Evolutionary conservation across 1,139 yeast species (phyloP), one percentile per base, ranked within the genome.

Genomic region (Yamadazyma dushanensis): DNA sequence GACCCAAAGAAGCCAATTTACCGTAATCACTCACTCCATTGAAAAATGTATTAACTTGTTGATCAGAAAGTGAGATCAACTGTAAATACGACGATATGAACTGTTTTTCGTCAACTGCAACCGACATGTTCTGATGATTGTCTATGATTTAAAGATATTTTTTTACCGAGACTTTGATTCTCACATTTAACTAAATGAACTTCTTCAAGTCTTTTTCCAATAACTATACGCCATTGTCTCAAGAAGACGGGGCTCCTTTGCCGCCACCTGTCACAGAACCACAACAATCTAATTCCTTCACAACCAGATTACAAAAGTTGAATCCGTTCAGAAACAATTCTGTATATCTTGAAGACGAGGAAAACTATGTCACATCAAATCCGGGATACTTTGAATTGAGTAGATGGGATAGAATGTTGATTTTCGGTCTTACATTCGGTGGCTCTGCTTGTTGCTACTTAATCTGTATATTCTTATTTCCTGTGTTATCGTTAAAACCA

Each of bases 391-490:
- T 73, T 40, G 75, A 70, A 39, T 61, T 79, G 18, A 73, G 80
- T 3, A 61, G 76, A 37, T 77, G 81, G 77, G 85, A 79, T 51
- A 57, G 83, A 39, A 67, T 78, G 64, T 56, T 79, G 11, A 63
- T 79, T 4, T 79, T 79, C 54, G 75, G 69, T 2, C 65, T 78
- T 27, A 71, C 80, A 1, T 66, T 79, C 49, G 73, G 72, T 3
- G 83, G 83, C 1, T 67, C 80, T 0, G 53, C 67, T 10, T 63
- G 72, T 18, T 79, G 84, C 48, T 78, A 76, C 53, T 45, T 68
- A 35, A 70, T 78, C 15, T 76, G 83, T 48, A 65, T 78, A 34
- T 63, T 77, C 40, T 57, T 79, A 34, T 74, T 79, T 56, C 84
- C 85, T 1, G 61, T 79, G 9, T 58, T 79, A 31, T 59, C 78